Percentiles rank a stretch among this genome's conserved stretches.
Evolutionary conservation across 257 asterid genomes (phyloP).

Genomic region (Rauvolfia tetraphylla): DNA sequence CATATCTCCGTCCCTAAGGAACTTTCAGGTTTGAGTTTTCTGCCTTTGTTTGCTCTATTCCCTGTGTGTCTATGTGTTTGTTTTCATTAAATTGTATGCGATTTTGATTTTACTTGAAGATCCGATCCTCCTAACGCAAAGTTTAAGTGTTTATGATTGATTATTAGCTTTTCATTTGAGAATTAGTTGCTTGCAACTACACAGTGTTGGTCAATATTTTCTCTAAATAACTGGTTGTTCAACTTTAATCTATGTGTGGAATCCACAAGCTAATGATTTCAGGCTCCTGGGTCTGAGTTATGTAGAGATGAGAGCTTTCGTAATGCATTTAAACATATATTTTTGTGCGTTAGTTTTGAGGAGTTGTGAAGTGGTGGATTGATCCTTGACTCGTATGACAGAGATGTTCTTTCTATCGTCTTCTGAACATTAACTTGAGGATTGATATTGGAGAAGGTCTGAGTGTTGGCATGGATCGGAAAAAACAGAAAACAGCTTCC

Average conservation of each 20-base stretch:
- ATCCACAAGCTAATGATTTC: not conserved
- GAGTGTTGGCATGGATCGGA: conserved; percentile 25
- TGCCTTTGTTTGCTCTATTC: not conserved
- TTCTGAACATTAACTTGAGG: conserved; percentile 31
- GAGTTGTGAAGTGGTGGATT: not conserved
- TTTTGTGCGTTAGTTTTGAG: not conserved
- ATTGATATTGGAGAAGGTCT: conserved; percentile 34
- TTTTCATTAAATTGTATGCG: no score
- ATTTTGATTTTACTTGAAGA: no score
- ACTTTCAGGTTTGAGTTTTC: conserved; percentile 12
- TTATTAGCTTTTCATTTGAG: not conserved
- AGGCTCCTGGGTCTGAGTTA: not conserved
- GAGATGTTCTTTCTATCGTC: conserved; percentile 25
- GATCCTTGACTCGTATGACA: conserved; percentile 9
- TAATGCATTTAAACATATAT: not conserved
- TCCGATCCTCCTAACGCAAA: no score
- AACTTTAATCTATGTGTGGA: not conserved
- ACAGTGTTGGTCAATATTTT: not conserved
- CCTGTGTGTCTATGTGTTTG: not conserved
- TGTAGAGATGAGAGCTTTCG: not conserved
- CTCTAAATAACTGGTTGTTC: not conserved
- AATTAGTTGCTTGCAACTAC: not conserved
- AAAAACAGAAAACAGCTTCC: conserved; percentile 27
- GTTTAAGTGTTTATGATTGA: not conserved
- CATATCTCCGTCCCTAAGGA: conserved; percentile 25